Base-by-base conservation (phyloP, 768 basidiomycete species). In the Hygrophorus russula region DNA sequence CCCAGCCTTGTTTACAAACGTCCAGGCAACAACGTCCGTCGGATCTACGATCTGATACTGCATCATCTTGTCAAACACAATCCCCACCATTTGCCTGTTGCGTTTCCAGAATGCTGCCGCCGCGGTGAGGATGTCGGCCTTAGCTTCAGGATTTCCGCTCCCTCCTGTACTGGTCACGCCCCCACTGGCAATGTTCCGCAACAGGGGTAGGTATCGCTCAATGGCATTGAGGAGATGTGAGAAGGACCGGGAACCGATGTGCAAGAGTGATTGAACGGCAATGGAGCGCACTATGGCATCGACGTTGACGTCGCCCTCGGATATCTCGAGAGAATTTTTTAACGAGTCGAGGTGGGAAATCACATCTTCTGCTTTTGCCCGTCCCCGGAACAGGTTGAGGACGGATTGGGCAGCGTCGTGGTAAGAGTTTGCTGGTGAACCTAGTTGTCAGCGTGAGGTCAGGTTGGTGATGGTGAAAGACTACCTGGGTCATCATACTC, bases 31-130 rank as follows among this genome's bases (percentile, higher is more conserved):
- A 7, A 98, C 83, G 51, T 99, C 93, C 12, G 80, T 78, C 0
- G 93, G 90, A 53, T 97, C 92, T 32, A 98, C 83, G 45, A 98
- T 87, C 57, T 96, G 92, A 62, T 99, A 99, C 58, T 98, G 94
- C 79, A 98, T 86, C 42, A 98, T 67, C 65, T 99, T 99, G 69
- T 98, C 96, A 49, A 94, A 82, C 6, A 97, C 91, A 56, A 99
- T 92, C 12, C 73, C 71, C 37, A 92, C 69, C 79, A 92, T 89
- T 53, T 97, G 92, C 24, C 74, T 68, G 55, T 85, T 90, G 52
- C 78, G 62, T 49, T 71, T 72, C 93, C 93, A 99, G 64, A 93
- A 98, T 3, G 68, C 59, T 0, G 78, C 76, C 0, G 82, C 76
- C 2, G 80, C 74, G 11, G 69, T 68, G 11, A 97, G 71, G 48